phyloP scores from a whole-genome alignment of 1,139 yeast genomes.

The Tardiomyces depauwii region DNA sequence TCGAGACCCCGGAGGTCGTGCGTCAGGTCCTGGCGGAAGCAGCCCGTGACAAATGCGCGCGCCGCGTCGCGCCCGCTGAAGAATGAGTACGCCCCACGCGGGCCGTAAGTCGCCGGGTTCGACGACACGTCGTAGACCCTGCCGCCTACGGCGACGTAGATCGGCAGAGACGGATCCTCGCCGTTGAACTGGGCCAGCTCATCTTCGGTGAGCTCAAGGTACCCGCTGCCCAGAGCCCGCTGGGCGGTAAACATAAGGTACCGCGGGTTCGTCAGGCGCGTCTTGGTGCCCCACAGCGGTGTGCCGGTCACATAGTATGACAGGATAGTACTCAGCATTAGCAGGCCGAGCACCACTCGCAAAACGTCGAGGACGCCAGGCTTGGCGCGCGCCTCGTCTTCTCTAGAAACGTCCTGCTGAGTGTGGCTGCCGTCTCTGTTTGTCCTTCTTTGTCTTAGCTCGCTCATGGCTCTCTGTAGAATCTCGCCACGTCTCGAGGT shows the following conservation, averaged over 20 bases:
- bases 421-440: too few species aligned
- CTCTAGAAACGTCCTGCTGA: not conserved
- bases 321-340: not conserved
- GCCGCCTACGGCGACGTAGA: constrained; percentile 57
- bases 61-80: constrained; percentile 66
- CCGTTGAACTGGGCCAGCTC: constrained; percentile 49
- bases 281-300: constrained; percentile 33
- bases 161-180: constrained; percentile 36
- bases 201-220: constrained; percentile 31
- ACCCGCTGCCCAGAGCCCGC: constrained; percentile 13
- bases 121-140: constrained; percentile 58
- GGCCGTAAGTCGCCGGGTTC: constrained; percentile 49
- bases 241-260: constrained; percentile 26
- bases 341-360: not conserved
- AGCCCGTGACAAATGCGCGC: constrained; percentile 69
- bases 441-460: not conserved
- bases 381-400: not conserved
- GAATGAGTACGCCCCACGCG: constrained; percentile 47
- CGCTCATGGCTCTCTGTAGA: too few species aligned
- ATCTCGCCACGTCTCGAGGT: too few species aligned
- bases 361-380: not conserved
- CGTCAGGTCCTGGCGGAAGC: constrained; percentile 48
- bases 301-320: constrained; percentile 23
- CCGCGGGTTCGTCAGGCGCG: constrained; percentile 38
- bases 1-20: constrained; percentile 58